Percentiles rank a stretch among this genome's conserved stretches.
Evolutionary conservation across 2,329 filamentous ascomycete genomes (phyloP).

Genomic region (Calonectria multiphialidica): DNA sequence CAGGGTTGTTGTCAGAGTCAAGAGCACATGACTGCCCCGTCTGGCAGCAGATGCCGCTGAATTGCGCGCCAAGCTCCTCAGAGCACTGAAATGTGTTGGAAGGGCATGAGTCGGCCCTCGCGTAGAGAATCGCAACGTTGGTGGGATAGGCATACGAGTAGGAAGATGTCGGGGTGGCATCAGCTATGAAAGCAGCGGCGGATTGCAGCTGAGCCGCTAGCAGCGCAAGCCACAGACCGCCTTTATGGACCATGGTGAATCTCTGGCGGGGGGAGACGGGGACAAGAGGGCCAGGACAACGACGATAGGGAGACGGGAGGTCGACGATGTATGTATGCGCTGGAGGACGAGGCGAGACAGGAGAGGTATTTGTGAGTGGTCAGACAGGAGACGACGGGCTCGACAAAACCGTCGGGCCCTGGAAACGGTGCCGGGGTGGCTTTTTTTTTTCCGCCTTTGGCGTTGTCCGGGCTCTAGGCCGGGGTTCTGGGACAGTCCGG

Average conservation of each 20-base stretch:
- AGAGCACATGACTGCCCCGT: constrained; percentile 63
- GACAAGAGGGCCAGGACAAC: constrained; percentile 12
- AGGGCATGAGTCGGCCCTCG: constrained; percentile 55
- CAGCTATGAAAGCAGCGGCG: constrained; percentile 32
- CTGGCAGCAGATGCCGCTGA: constrained; percentile 64
- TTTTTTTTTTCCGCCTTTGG: constrained; percentile 20
- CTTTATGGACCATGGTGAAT: constrained; percentile 36
- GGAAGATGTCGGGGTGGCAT: constrained; percentile 34
- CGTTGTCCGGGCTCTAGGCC: constrained; percentile 30
- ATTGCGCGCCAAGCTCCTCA: constrained; percentile 57
- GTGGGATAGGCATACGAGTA: constrained; percentile 38
- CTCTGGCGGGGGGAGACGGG: background rate
- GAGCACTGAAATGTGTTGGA: constrained; percentile 65
- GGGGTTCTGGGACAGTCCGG: constrained; percentile 31
- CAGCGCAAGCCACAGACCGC: constrained; percentile 37
- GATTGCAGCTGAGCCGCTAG: constrained; percentile 27
- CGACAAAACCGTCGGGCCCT: background rate
- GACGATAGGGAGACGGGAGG: background rate
- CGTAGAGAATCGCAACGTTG: constrained; percentile 38
- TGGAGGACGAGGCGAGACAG: constrained; percentile 4
- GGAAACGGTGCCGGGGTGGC: constrained; percentile 9
- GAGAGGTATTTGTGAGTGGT: constrained; percentile 13
- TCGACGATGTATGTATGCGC: background rate
- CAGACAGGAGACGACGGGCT: background rate
- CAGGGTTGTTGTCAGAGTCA: constrained; percentile 61